Evolutionary conservation across 2,329 filamentous ascomycete genomes (phyloP).

Genomic region (Cytospora piceae): DNA sequence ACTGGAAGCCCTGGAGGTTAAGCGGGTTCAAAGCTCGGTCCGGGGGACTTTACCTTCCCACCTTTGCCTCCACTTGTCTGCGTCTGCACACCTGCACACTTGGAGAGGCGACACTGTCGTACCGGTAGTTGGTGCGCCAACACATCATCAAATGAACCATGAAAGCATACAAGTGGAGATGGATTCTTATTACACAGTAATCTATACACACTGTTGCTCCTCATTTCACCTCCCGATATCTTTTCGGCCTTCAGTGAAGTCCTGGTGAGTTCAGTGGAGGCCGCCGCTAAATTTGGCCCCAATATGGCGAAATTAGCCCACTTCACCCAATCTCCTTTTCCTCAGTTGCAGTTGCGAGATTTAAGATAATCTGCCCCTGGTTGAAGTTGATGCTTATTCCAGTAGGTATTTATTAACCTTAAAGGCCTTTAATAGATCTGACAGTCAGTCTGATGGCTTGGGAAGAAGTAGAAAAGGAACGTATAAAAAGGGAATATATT

Average conservation of each 20-base stretch:
- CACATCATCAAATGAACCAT: not conserved
- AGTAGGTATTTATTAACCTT: not conserved
- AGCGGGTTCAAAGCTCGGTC: not conserved
- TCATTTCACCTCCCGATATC: not conserved
- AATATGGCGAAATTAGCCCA: not conserved
- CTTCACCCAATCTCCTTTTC: constrained; percentile 14
- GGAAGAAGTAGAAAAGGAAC: not conserved
- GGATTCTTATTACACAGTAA: constrained; percentile 5
- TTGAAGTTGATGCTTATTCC: not conserved
- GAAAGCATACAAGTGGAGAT: too few relatives aligned
- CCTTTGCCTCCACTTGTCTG: not conserved
- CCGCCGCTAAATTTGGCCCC: constrained; percentile 1
- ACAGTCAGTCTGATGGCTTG: not conserved
- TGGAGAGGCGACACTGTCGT: too few relatives aligned
- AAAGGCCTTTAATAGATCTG: not conserved
- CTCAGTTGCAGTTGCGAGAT: constrained; percentile 4
- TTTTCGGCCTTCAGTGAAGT: not conserved
- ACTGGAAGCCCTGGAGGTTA: too few relatives aligned
- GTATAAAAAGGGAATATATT: too few relatives aligned
- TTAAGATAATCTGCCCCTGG: constrained; percentile 8
- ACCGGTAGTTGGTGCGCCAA: not conserved
- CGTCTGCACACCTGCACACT: not conserved
- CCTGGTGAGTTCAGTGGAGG: not conserved
- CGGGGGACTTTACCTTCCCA: too few relatives aligned
- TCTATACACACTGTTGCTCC: constrained; percentile 1